Percentiles rank a stretch among this genome's conserved stretches.
phyloP scores from a whole-genome alignment of 176 grass and related monocot species.

The Eremochloa ophiuroides region DNA sequence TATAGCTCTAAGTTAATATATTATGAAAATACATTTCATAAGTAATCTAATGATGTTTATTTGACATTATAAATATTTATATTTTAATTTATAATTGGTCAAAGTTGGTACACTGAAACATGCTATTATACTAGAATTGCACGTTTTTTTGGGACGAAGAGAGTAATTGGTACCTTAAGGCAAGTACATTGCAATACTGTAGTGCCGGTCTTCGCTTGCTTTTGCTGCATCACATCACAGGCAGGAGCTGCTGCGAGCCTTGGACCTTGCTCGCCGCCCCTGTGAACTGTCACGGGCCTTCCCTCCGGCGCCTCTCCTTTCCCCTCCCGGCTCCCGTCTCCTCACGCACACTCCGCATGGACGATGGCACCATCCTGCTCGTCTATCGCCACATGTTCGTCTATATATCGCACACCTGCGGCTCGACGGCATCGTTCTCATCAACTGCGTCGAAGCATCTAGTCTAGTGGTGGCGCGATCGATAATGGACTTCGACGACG shows the following conservation, averaged over 20 bases:
- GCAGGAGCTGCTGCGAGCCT: background rate
- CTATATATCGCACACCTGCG: background rate
- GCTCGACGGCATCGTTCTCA: background rate
- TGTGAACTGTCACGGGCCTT: conserved; percentile 41
- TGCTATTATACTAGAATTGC: too few species aligned
- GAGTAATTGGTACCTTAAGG: too few species aligned
- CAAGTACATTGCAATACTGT: too few species aligned
- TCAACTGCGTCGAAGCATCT: background rate
- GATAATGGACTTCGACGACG: conserved; percentile 7
- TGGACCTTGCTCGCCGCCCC: conserved; percentile 1
- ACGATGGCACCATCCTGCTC: background rate
- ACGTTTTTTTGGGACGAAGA: too few species aligned
- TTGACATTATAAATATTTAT: too few species aligned
- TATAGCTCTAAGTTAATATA: too few species aligned
- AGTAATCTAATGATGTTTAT: too few species aligned
- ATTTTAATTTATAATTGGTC: too few species aligned
- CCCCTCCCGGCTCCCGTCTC: background rate
- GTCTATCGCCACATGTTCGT: background rate
- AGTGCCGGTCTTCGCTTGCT: background rate
- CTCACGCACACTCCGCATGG: background rate
- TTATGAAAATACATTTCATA: too few species aligned
- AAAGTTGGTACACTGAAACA: too few species aligned
- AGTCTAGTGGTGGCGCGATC: background rate
- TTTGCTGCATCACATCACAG: conserved; percentile 22
- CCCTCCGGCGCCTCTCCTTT: conserved; percentile 27